Percentiles rank a stretch among this genome's conserved stretches.
phyloP scores from a whole-genome alignment of 2,329 filamentous ascomycete species.

The Cercospora sp. region DNA sequence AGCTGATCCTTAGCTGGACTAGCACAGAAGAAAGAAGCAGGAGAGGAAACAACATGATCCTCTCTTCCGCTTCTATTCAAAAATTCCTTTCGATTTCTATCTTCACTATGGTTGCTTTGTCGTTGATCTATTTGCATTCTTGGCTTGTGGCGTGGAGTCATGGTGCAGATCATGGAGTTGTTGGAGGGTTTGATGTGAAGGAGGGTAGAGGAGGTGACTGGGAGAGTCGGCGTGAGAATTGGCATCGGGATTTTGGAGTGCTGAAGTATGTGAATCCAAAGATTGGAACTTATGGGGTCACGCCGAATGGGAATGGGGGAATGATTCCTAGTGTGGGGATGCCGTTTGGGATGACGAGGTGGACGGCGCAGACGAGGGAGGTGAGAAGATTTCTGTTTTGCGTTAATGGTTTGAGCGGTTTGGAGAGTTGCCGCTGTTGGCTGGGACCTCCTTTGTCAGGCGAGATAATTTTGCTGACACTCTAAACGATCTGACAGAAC shows the following conservation, averaged over 20 bases:
- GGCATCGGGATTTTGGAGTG: slow-evolving; percentile 34
- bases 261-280: slow-evolving; percentile 38
- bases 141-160: slow-evolving; percentile 9
- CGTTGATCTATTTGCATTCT: slow-evolving; percentile 6
- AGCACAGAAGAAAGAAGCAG: not conserved
- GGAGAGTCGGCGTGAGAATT: not conserved
- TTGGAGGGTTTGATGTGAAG: not conserved
- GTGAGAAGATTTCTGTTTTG: not conserved
- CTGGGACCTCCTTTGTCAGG: no score
- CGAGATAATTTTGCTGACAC: no score
- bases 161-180: not conserved
- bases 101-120: slow-evolving; percentile 3
- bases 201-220: not conserved
- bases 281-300: slow-evolving; percentile 38
- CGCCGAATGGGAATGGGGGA: slow-evolving; percentile 40
- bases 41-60: not conserved
- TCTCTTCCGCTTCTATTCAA: slow-evolving; percentile 5
- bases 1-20: not conserved
- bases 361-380: slow-evolving; percentile 50
- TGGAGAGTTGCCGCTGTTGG: no score
- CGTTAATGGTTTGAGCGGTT: no score
- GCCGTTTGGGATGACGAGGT: slow-evolving; percentile 55
- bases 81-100: slow-evolving; percentile 4
- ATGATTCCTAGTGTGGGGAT: slow-evolving; percentile 42
- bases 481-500: slow-evolving; percentile 36